These are phyloP conservation scores for Dichomitus squalens DNA, from an alignment of 1,284 basidiomycete species.

Conservation along the genomic window DNA sequence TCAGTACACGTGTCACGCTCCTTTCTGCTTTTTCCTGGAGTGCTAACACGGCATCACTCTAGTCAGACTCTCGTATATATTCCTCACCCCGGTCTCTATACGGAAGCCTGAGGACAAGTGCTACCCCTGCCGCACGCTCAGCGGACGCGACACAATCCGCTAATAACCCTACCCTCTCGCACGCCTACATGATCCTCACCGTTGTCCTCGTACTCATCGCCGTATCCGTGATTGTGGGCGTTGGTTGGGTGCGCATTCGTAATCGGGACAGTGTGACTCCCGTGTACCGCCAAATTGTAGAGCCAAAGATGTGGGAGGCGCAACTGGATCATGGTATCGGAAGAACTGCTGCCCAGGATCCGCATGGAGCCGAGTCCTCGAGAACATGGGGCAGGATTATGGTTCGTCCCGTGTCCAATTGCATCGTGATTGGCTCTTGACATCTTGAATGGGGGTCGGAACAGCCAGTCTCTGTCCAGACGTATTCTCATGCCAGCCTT, in stretches of 20 bases:
- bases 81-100: neutral
- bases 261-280: neutral
- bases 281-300: neutral
- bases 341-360: no score
- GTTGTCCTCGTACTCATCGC: neutral
- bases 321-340: no score
- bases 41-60: no score
- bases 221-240: neutral
- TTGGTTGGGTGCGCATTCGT: neutral
- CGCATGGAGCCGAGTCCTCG: no score
- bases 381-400: neutral
- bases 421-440: neutral
- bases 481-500: neutral
- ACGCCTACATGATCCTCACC: neutral
- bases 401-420: neutral
- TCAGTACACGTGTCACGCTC: no score
- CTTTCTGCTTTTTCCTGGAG: no score
- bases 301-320: no score
- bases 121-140: no score
- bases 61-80: no score
- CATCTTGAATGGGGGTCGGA: neutral
- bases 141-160: no score
- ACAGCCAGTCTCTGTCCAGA: neutral
- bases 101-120: no score
- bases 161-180: neutral